These are phyloP conservation scores for Pistacia atlantica DNA, from an alignment of 345 rosid genomes.

Conservation along the genomic window DNA sequence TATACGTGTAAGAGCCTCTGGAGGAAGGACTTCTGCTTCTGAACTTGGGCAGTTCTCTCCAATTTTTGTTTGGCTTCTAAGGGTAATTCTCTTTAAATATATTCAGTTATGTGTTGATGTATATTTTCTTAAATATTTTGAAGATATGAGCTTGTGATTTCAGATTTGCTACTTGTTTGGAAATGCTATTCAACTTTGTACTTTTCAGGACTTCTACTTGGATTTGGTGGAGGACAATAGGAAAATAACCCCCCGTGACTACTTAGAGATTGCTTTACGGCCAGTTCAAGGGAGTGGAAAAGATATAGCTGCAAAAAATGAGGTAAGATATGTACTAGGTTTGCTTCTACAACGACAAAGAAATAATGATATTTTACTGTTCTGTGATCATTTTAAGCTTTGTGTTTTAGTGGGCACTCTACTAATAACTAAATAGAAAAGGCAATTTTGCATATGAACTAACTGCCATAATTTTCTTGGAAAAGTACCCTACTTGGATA, in stretches of 20 bases:
- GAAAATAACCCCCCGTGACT: conserved; percentile 93
- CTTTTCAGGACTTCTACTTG: conserved; percentile 84
- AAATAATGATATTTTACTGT: neutral
- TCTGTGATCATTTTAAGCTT: neutral
- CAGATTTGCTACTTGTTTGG: neutral
- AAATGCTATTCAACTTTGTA: conserved; percentile 10
- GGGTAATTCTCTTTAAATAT: conserved; percentile 53
- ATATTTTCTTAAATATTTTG: neutral
- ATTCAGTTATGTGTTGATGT: neutral
- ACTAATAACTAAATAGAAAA: neutral
- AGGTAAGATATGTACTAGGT: conserved; percentile 51
- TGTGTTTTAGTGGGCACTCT: neutral
- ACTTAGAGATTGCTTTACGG: conserved; percentile 88
- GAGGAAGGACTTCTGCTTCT: conserved; percentile 74
- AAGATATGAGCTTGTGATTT: neutral
- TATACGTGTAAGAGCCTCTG: conserved; percentile 91
- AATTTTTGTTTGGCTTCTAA: conserved; percentile 95
- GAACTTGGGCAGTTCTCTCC: conserved; percentile 96
- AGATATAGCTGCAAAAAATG: conserved; percentile 88
- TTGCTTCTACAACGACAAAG: neutral
- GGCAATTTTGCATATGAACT: neutral
- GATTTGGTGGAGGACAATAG: conserved; percentile 81
- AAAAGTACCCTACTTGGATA: too few relatives aligned
- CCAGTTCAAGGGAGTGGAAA: conserved; percentile 80
- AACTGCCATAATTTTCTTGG: too few relatives aligned